Conservation (phyloP, 2,329 filamentous ascomycete species). For the Colletotrichum sp. region DNA sequence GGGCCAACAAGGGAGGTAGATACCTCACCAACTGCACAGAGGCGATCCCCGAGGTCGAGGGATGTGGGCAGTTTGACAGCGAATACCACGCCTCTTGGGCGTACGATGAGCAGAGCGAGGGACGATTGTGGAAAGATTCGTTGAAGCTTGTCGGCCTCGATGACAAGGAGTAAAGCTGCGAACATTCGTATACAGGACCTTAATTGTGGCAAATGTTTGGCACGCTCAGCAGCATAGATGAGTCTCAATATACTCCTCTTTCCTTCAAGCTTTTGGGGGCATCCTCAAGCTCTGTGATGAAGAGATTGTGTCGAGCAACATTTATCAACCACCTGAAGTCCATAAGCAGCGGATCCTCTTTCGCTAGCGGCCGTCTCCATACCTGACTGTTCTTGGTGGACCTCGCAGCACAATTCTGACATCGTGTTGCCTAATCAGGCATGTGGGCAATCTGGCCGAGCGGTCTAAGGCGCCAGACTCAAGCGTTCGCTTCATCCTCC, state of each 20-base stretch:
- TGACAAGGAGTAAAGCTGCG: not conserved
- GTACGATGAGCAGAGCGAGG: not conserved
- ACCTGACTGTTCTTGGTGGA: not conserved
- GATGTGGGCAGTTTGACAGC: not conserved
- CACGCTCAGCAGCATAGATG: no score
- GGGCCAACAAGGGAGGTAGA: slow-evolving; percentile 49
- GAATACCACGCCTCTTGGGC: not conserved
- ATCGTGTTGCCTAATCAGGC: not conserved
- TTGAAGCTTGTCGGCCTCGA: not conserved
- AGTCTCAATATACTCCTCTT: not conserved
- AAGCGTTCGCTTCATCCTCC: not conserved
- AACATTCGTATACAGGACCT: no score
- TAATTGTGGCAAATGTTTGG: no score
- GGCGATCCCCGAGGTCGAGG: not conserved
- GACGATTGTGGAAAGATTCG: not conserved
- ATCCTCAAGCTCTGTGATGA: no score
- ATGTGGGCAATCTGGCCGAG: slow-evolving; percentile 12
- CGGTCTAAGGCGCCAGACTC: slow-evolving; percentile 13
- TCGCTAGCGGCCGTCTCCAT: not conserved
- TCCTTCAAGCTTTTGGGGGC: no score
- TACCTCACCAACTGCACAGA: slow-evolving; percentile 48
- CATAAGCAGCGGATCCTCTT: not conserved
- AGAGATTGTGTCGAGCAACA: no score
- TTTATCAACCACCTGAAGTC: no score
- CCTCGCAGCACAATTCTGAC: not conserved